phyloP scores from a whole-genome alignment of 352 stramenopile genomes.

The Phytopythium chamaehyphon region DNA sequence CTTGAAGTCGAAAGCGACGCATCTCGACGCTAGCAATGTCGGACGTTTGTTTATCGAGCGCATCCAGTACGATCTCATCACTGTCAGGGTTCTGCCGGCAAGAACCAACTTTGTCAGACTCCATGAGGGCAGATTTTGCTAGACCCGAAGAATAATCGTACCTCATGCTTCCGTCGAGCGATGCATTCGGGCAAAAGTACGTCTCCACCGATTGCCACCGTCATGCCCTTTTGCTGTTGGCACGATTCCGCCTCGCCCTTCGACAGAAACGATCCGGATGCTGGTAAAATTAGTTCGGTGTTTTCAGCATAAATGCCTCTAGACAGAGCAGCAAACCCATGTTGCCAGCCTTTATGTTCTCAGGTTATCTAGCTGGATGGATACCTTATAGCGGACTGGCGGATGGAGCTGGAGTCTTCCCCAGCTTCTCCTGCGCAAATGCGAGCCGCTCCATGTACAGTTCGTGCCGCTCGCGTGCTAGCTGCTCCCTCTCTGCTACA shows the following conservation, averaged over 20 bases:
- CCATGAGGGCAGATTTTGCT: background rate
- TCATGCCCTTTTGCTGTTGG: too few species aligned
- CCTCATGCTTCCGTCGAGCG: constrained; percentile 11
- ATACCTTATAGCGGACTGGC: background rate
- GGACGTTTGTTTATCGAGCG: constrained; percentile 6
- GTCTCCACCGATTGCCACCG: background rate
- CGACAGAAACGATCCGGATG: too few species aligned
- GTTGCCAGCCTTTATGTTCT: background rate
- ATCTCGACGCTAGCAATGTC: constrained; percentile 27
- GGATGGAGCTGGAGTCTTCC: constrained; percentile 3
- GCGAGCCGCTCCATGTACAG: constrained; percentile 71
- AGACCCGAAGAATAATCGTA: background rate
- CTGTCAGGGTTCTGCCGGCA: background rate
- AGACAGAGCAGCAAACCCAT: too few species aligned
- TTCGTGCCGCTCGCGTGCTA: constrained; percentile 60
- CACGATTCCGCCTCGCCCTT: too few species aligned
- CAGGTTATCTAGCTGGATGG: background rate
- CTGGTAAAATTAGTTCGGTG: too few species aligned
- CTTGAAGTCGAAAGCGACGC: constrained; percentile 18
- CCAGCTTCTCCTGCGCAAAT: constrained; percentile 53
- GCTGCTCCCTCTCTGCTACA: constrained; percentile 46
- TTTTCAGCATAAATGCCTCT: too few species aligned
- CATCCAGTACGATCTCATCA: constrained; percentile 16
- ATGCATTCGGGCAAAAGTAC: constrained; percentile 13
- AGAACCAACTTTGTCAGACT: background rate